These are phyloP conservation scores for Citrus hindsii DNA, from an alignment of 345 rosid species.

Conservation along the genomic window DNA sequence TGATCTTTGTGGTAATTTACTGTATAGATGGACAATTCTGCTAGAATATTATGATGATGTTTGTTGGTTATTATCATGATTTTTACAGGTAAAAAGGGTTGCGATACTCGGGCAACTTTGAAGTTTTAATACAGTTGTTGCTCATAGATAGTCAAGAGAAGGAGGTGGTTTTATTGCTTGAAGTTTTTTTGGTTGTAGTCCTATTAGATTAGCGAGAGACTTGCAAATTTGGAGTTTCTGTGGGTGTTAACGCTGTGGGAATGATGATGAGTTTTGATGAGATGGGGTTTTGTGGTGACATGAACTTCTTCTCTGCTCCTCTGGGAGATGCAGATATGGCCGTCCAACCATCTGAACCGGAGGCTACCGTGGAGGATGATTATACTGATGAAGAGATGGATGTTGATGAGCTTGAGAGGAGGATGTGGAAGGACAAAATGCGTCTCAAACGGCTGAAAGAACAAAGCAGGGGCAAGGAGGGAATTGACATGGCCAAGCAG, in stretches of 20 bases:
- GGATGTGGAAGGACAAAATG: slow-evolving; percentile 80
- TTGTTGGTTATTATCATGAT: background rate
- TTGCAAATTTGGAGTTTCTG: background rate
- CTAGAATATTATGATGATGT: background rate
- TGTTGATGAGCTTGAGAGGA: slow-evolving; percentile 76
- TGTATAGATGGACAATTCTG: background rate
- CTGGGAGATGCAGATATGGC: slow-evolving; percentile 37
- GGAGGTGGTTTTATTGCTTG: background rate
- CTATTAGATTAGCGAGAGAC: background rate
- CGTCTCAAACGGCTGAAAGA: slow-evolving; percentile 71
- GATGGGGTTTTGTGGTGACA: slow-evolving; percentile 73
- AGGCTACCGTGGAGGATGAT: slow-evolving; percentile 49
- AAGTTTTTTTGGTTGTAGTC: background rate
- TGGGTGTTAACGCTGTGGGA: background rate
- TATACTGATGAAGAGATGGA: slow-evolving; percentile 65
- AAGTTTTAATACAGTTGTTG: background rate
- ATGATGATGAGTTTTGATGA: slow-evolving; percentile 69
- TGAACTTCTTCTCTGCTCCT: slow-evolving; percentile 61
- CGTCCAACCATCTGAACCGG: slow-evolving; percentile 49
- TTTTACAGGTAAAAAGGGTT: background rate
- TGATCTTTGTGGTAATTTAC: background rate
- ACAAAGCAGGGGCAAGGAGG: slow-evolving; percentile 51
- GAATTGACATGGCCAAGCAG: slow-evolving; percentile 52
- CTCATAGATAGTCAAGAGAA: background rate
- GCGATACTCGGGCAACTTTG: background rate